Evolutionary conservation across 176 grass and related monocot genomes (phyloP), one percentile per base, ranked within the genome.

Genomic region (Alloteropsis semialata): DNA sequence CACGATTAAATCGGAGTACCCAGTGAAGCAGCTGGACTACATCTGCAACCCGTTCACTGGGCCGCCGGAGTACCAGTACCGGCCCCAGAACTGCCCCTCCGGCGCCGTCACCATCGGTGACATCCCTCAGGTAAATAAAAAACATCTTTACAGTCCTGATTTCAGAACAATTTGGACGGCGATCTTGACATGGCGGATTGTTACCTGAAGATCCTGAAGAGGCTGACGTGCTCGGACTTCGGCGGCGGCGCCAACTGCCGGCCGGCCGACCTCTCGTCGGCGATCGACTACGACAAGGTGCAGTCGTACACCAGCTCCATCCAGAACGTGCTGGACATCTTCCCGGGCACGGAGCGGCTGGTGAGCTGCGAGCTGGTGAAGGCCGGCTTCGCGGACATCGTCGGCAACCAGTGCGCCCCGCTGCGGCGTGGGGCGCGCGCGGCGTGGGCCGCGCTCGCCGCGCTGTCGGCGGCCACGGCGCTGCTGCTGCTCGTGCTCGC

Each of bases 11-110:
- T 93, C 87, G 1, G 60, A 84, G 72, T 87, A 79, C 33, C 2
- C 77, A 3, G 74, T 94, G 82, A 94, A 82, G 81, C 70, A 58
- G 65, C 75, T 98, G 80, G 84, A 92, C 61, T 96, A 90, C 67
- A 90, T 99, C 22, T 99, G 96, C 85, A 99, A 96, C 65, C 96
- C 96, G 12, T 99, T 99, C 75, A 66, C 93, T 2, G 93, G 91
- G n/a, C 91, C 93, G 8, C 96, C 96, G 5, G 72, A 78, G 61
- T 96, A 90, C 86, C 73, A 18, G 73, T 99, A 99, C 66, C 85
- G 58, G 54, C 93, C 93, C 15, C 87, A 93, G 66, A 93, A 99
- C 65, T 96, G 96, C 84, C 77, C 89, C 67, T 83, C 89, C 10
- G 87, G 89, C 72, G 91, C 87, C 21, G 78, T 87, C 67, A 92